Conservation (phyloP, 306 rosid species). For the Potentilla sterilis region DNA sequence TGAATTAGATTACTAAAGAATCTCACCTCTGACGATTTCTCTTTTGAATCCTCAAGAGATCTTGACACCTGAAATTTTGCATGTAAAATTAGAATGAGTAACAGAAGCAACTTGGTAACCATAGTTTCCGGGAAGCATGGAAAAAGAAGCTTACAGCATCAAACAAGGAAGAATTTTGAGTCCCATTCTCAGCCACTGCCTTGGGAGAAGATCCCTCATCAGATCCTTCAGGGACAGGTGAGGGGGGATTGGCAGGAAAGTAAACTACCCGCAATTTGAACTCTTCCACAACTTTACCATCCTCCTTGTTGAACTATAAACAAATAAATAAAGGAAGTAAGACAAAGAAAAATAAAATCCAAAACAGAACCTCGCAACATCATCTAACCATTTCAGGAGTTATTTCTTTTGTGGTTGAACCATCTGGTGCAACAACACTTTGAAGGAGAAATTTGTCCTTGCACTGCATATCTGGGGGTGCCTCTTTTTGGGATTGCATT, state of each 20-base stretch:
- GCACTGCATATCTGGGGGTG: conserved; percentile 47
- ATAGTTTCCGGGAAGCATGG: neutral
- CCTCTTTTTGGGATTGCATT: conserved; percentile 48
- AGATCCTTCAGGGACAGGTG: conserved; percentile 48
- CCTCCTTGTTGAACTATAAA: conserved; percentile 44
- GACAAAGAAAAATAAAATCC: neutral
- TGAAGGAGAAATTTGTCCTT: conserved; percentile 55
- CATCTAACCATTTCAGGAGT: conserved; percentile 44
- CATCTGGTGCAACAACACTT: conserved; percentile 43
- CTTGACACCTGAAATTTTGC: conserved; percentile 31
- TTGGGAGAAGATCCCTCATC: conserved; percentile 46
- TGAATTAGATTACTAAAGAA: neutral
- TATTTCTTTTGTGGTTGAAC: conserved; percentile 33
- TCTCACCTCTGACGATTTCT: conserved; percentile 45
- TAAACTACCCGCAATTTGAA: conserved; percentile 44
- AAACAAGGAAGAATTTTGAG: conserved; percentile 39
- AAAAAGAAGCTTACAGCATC: conserved; percentile 35
- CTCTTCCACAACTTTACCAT: conserved; percentile 39
- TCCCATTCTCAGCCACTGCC: conserved; percentile 32
- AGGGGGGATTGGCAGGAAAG: conserved; percentile 47
- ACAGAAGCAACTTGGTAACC: neutral
- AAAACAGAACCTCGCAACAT: conserved; percentile 13
- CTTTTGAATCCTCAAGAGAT: conserved; percentile 42
- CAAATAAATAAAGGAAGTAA: neutral
- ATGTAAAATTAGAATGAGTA: conserved; percentile 5